Evolutionary conservation across 78 protist genomes (phyloP).

Genomic region (Dictyostelium discoideum): DNA sequence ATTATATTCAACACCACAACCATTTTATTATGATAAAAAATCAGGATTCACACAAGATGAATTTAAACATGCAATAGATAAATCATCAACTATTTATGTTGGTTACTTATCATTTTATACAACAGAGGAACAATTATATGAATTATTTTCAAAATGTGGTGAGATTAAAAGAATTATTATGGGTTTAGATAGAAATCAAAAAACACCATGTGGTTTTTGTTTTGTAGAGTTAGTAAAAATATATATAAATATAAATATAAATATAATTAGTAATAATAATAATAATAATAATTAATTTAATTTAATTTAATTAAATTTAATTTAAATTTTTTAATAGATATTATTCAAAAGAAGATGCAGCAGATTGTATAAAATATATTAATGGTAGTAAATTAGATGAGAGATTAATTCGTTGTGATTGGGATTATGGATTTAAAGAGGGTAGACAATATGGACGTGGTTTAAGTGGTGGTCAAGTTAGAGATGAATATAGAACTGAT

Average conservation of each 20-base stretch:
- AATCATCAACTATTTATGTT: constrained; percentile 89
- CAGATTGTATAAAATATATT: constrained; percentile 84
- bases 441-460: constrained; percentile 99
- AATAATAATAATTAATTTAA: not conserved
- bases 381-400: constrained; percentile 94
- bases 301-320: too few species aligned
- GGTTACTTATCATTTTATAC: constrained; percentile 96
- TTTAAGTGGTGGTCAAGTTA: constrained; percentile 84
- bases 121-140: constrained; percentile 95
- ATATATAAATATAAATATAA: too few species aligned
- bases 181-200: constrained; percentile 93
- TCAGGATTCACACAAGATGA: constrained; percentile 53
- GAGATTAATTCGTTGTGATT: constrained; percentile 92
- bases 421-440: constrained; percentile 96
- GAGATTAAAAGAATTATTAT: constrained; percentile 91
- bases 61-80: constrained; percentile 32
- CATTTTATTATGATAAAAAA: constrained; percentile 65
- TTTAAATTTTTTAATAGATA: too few species aligned
- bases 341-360: constrained; percentile 90
- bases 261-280: not conserved
- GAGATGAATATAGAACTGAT: constrained; percentile 92
- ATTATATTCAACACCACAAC: constrained; percentile 35
- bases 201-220: constrained; percentile 98
- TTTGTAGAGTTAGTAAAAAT: constrained; percentile 95
- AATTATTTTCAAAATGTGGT: constrained; percentile 92